A percentile compares a stretch with the other conserved stretches of the same genome.
Conservation (phyloP, 352 stramenopile species). For the Globisporangium spiculum region DNA sequence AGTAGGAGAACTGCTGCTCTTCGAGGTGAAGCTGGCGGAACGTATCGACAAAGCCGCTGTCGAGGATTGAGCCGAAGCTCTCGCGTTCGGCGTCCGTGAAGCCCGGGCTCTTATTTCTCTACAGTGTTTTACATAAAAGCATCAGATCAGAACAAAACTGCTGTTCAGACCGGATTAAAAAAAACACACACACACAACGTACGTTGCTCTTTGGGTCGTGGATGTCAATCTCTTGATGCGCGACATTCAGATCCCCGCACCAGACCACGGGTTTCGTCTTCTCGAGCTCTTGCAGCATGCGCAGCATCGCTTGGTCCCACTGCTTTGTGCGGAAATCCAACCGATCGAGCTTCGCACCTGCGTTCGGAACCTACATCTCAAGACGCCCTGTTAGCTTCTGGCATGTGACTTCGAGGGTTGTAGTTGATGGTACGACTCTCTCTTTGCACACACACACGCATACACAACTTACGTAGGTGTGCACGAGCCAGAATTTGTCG, state of each 20-base stretch:
- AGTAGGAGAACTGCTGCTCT: slow-evolving; percentile 74
- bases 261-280: slow-evolving; percentile 77
- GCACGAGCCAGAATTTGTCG: slow-evolving; percentile 75
- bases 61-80: slow-evolving; percentile 65
- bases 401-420: neutral
- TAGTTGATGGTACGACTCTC: neutral
- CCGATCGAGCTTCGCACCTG: slow-evolving; percentile 67
- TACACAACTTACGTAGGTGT: slow-evolving; percentile 55
- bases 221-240: slow-evolving; percentile 87
- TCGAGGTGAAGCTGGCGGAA: slow-evolving; percentile 69
- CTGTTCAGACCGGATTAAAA: too few relatives aligned
- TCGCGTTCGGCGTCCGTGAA: slow-evolving; percentile 81
- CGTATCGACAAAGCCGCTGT: slow-evolving; percentile 68
- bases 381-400: neutral
- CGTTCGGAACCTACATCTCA: slow-evolving; percentile 49
- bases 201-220: slow-evolving; percentile 84
- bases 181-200: slow-evolving; percentile 2
- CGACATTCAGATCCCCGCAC: slow-evolving; percentile 85
- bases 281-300: slow-evolving; percentile 68
- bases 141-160: neutral
- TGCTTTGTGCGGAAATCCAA: slow-evolving; percentile 68
- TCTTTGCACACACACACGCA: too few relatives aligned
- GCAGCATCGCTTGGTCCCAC: slow-evolving; percentile 76
- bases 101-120: slow-evolving; percentile 69
- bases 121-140: neutral